A percentile compares a stretch with the other conserved stretches of the same genome.
Conservation (phyloP, 2,329 filamentous ascomycete genomes). For the Orbilia blumenaviensis region DNA sequence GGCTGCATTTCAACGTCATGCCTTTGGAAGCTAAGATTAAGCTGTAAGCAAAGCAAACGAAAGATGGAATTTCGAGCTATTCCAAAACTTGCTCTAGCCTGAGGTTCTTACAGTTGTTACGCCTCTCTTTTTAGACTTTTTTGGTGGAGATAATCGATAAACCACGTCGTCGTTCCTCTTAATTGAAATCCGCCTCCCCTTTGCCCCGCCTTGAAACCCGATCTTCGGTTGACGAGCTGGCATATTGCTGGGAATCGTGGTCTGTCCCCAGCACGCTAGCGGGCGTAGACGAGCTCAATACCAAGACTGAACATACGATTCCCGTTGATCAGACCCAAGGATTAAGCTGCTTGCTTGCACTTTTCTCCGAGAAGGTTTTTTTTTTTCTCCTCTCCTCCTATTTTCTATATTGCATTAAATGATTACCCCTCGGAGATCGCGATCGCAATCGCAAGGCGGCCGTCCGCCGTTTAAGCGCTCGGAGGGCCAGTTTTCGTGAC, state of each 20-base stretch:
- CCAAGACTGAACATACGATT: conserved; percentile 29
- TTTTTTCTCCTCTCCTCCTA: too few relatives aligned
- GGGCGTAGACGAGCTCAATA: conserved; percentile 47
- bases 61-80: background rate
- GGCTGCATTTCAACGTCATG: conserved; percentile 48
- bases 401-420: too few relatives aligned
- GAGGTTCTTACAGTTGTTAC: background rate
- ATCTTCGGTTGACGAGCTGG: conserved; percentile 18
- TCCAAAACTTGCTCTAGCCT: conserved; percentile 3
- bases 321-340: conserved; percentile 10
- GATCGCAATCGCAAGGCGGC: conserved; percentile 20
- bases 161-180: background rate
- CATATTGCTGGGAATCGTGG: background rate
- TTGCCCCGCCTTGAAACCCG: conserved; percentile 41
- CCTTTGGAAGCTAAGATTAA: conserved; percentile 38
- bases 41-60: background rate
- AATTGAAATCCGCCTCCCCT: background rate
- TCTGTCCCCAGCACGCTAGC: conserved; percentile 1
- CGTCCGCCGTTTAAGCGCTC: conserved; percentile 11
- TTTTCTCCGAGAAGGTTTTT: background rate
- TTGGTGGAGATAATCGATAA: conserved; percentile 19
- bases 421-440: background rate
- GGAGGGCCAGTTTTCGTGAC: background rate
- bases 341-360: background rate
- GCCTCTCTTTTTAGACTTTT: background rate